Percentiles rank a stretch among this genome's conserved stretches.
phyloP scores from a whole-genome alignment of 805 yeast species.

The Gaillardinia entomophila region DNA sequence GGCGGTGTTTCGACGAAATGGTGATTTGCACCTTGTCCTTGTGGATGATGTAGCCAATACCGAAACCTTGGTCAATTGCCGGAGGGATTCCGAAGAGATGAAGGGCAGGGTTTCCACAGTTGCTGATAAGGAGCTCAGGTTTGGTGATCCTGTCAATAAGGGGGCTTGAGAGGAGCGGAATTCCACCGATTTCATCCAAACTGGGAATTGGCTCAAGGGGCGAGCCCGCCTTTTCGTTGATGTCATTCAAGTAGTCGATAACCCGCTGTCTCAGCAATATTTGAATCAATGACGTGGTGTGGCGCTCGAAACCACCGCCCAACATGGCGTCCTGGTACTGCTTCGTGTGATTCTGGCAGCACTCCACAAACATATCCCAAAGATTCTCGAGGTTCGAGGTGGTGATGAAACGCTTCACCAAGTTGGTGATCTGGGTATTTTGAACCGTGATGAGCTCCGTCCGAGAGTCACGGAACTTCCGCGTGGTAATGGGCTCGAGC shows the following conservation, averaged over 20 bases:
- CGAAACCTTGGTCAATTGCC: slow-evolving; percentile 83
- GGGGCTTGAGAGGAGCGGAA: slow-evolving; percentile 31
- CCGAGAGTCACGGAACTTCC: slow-evolving; percentile 62
- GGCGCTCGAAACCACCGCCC: slow-evolving; percentile 71
- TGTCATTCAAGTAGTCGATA: slow-evolving; percentile 29
- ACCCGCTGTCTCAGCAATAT: slow-evolving; percentile 42
- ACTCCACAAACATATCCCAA: slow-evolving; percentile 45
- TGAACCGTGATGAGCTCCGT: slow-evolving; percentile 67
- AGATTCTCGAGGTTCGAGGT: slow-evolving; percentile 40
- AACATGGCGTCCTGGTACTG: slow-evolving; percentile 47
- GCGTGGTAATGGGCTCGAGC: slow-evolving; percentile 60
- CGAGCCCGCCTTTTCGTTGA: slow-evolving; percentile 33
- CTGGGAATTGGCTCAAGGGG: slow-evolving; percentile 16
- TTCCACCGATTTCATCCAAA: slow-evolving; percentile 4
- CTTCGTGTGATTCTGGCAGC: slow-evolving; percentile 47
- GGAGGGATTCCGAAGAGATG: slow-evolving; percentile 91
- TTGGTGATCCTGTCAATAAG: slow-evolving; percentile 25
- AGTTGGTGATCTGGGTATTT: slow-evolving; percentile 41
- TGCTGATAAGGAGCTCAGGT: slow-evolving; percentile 45
- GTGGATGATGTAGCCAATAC: slow-evolving; percentile 88
- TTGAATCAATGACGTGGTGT: slow-evolving; percentile 58
- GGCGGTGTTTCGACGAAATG: slow-evolving; percentile 83
- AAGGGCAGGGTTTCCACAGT: slow-evolving; percentile 89
- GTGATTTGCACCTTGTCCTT: slow-evolving; percentile 73
- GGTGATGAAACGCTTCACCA: slow-evolving; percentile 62